Conservation (phyloP, 129 eudicot genomes). For the Deinandra increscens region DNA sequence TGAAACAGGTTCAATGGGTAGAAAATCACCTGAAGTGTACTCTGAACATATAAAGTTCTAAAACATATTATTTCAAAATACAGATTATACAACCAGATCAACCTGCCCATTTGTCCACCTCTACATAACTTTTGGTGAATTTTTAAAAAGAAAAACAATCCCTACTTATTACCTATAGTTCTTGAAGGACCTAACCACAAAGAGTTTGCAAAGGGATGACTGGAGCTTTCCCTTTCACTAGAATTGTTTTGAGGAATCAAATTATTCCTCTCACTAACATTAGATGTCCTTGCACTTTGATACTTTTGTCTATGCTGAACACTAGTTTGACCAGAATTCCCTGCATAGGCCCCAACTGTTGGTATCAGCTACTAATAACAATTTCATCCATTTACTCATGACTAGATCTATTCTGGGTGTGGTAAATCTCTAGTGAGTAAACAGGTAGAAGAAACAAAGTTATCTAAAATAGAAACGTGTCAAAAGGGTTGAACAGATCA, state of each 20-base stretch:
- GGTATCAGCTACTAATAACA: neutral
- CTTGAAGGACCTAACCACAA: conserved; percentile 79
- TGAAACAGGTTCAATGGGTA: neutral
- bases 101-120: neutral
- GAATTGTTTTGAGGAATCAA: conserved; percentile 39
- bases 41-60: neutral
- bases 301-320: conserved; percentile 39
- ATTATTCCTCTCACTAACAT: conserved; percentile 40
- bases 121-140: neutral
- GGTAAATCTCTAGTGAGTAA: neutral
- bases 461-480: neutral
- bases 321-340: conserved; percentile 49
- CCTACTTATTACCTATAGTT: conserved; percentile 59
- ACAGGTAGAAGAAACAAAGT: neutral
- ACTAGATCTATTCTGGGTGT: neutral
- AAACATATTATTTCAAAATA: neutral
- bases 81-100: neutral
- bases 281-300: conserved; percentile 57
- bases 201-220: conserved; percentile 50
- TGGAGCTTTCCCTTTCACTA: conserved; percentile 46
- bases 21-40: neutral
- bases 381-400: neutral
- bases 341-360: conserved; percentile 35
- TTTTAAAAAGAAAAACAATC: conserved; percentile 4
- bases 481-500: neutral